Base-by-base conservation (phyloP, 163 green algal species). In the Chlamydomonas reinhardtii region DNA sequence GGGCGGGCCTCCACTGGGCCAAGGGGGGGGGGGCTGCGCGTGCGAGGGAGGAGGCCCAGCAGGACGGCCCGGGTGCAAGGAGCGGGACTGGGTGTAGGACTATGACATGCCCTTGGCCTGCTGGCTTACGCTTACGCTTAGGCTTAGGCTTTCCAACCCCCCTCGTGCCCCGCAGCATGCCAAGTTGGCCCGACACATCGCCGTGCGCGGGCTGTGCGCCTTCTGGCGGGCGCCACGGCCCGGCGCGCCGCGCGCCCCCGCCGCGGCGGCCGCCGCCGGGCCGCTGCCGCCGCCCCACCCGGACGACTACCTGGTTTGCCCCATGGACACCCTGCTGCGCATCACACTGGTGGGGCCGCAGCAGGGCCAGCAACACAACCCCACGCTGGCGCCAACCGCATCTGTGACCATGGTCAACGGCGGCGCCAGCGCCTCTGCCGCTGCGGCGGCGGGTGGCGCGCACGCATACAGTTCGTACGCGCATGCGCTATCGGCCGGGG, bases 141-240 rank as follows among this genome's bases (percentile, higher is more conserved):
- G n/a, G n/a, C n/a, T n/a, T n/a, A n/a, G n/a, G n/a, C 39, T 48
- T 14, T 48, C 39, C 39, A 48, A 48, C 39, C 5, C 5, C 8
- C 5, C 8, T 48, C 5, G 5, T 8, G 5, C 39, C 5, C 39
- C 71, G 54, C 80, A 86, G 80, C 56, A 79, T 29, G 69, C 80
- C 25, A 73, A 65, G 35, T 70, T 86, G 19, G 70, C 69, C 4
- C 70, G 70, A 0, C 80, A 86, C 56, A 79, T 86, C 54, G 34
- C 80, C 0, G 31, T 86, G 12, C 54, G 70, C 31, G 80, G 80
- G 48, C 74, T 80, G 56, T 22, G 65, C n/a, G 22, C 85, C 15
- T 88, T 88, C 79, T 90, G 86, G 86, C 78, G 56, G 64, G 54
- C 48, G 4, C 76, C 65, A 27, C 71, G 71, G 29, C 32, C 34